phyloP scores from a whole-genome alignment of 2,329 filamentous ascomycete genomes.

The Pleochaeta shiraiana region DNA sequence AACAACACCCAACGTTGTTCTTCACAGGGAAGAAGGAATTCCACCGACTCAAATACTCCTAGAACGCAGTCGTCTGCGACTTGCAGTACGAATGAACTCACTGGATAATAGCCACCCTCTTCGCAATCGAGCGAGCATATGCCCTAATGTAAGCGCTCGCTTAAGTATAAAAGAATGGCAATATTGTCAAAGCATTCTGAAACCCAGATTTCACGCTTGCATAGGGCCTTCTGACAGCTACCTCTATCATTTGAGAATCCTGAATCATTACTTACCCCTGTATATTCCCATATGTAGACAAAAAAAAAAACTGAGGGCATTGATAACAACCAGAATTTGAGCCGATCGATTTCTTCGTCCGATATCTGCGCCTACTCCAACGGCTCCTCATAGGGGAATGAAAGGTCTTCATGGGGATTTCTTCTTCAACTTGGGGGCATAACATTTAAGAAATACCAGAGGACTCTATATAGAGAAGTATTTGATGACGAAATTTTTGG shows the following conservation, averaged over 20 bases:
- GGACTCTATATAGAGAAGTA: background rate
- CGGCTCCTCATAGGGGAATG: background rate
- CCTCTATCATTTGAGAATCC: background rate
- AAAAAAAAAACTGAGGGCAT: too few species aligned
- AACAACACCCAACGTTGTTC: background rate
- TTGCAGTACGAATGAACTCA: background rate
- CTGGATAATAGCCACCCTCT: background rate
- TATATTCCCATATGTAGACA: too few species aligned
- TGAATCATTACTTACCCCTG: background rate
- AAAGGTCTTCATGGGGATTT: background rate
- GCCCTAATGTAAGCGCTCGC: background rate
- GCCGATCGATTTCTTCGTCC: too few species aligned
- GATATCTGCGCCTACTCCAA: background rate
- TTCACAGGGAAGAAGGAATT: background rate
- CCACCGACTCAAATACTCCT: background rate
- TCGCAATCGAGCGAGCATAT: background rate
- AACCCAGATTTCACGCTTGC: background rate
- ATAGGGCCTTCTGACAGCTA: background rate
- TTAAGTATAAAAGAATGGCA: background rate
- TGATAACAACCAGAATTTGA: too few species aligned
- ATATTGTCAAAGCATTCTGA: background rate
- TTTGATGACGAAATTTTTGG: conserved; percentile 1
- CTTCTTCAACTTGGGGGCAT: background rate
- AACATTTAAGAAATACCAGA: background rate
- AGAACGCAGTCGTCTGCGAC: background rate